Conservation (phyloP, 441 rosid genomes). For the Jatropha multifida region DNA sequence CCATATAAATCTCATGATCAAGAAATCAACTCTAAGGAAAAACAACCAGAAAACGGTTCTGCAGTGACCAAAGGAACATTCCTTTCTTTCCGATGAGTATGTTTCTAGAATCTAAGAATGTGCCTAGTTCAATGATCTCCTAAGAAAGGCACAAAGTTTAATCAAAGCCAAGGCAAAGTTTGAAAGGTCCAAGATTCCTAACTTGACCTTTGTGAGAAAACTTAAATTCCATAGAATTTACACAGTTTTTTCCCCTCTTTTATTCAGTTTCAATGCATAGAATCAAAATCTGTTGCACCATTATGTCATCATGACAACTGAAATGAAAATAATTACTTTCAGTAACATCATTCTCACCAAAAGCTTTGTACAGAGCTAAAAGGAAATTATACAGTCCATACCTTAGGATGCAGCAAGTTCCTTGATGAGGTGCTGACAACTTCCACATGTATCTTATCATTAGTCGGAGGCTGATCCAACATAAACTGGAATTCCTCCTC, state of each 20-base stretch:
- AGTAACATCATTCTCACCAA: not conserved
- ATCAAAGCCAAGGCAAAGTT: not conserved
- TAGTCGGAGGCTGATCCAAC: conserved; percentile 75
- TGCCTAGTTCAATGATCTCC: not conserved
- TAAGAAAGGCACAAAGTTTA: not conserved
- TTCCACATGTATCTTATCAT: conserved; percentile 79
- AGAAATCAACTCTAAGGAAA: not conserved
- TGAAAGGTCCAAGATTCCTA: not conserved
- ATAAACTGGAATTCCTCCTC: conserved; percentile 76
- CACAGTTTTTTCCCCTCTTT: not conserved
- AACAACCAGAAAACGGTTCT: not conserved
- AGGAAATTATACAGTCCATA: conserved; percentile 24
- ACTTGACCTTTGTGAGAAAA: not conserved
- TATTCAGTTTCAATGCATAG: not conserved
- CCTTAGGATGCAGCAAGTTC: conserved; percentile 91
- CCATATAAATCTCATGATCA: no score
- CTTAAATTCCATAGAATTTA: not conserved
- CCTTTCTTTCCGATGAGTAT: not conserved
- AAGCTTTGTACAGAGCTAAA: not conserved
- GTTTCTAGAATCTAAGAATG: no score
- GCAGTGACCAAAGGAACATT: not conserved
- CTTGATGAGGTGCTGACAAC: conserved; percentile 77
- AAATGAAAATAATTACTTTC: not conserved
- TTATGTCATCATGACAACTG: not conserved
- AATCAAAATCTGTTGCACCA: not conserved